Conservation (phyloP, 2,329 filamentous ascomycete species). For the Tolypocladium endophyticum region DNA sequence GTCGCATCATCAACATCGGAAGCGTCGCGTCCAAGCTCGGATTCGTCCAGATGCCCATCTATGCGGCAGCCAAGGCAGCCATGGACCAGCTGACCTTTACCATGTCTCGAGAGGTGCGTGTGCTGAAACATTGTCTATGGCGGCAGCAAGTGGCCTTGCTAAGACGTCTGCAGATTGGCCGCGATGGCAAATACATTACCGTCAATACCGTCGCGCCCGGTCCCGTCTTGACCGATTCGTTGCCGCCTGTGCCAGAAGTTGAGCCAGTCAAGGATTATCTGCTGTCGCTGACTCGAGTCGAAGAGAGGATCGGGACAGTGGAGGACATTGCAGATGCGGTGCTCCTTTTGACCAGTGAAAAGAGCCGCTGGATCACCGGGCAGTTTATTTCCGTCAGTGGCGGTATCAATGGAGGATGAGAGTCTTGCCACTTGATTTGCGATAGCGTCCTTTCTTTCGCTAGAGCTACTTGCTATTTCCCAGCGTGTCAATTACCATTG, state of each 20-base stretch:
- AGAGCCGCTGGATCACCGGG: constrained; percentile 10
- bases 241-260: not conserved
- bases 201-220: not conserved
- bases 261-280: not conserved
- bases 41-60: not conserved
- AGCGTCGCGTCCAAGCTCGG: not conserved
- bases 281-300: not conserved
- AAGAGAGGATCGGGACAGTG: not conserved
- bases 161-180: not conserved
- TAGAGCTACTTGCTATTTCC: not conserved
- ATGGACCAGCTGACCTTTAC: not conserved
- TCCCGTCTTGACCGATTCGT: not conserved
- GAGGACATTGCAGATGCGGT: not conserved
- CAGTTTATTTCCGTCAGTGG: constrained; percentile 10
- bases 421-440: not conserved
- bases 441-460: not conserved
- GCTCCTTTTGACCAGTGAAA: constrained; percentile 7
- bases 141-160: not conserved
- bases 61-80: not conserved
- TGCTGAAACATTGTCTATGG: not conserved
- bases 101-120: not conserved
- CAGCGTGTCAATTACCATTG: not conserved
- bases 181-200: not conserved
- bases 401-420: constrained; percentile 1
- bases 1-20: not conserved